These are phyloP conservation scores for Zizania latifolia DNA, from an alignment of 176 grass and related monocot genomes.

Conservation along the genomic window DNA sequence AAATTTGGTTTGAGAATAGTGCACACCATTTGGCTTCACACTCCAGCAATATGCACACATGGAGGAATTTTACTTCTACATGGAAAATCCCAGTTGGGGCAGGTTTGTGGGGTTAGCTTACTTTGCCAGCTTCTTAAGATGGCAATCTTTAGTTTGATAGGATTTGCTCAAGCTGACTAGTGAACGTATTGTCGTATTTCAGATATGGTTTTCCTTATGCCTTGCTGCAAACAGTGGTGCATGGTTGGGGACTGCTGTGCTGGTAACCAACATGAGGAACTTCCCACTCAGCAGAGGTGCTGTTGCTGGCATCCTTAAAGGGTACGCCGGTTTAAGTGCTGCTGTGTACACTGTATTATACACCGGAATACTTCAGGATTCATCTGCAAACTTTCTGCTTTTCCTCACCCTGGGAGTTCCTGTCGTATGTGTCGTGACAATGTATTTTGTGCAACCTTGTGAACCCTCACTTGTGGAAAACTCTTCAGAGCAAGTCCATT, in stretches of 20 bases:
- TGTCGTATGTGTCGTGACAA: slow-evolving; percentile 48
- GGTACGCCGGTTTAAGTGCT: slow-evolving; percentile 68
- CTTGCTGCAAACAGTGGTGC: slow-evolving; percentile 81
- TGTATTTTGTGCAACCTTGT: slow-evolving; percentile 93
- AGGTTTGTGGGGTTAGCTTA: background rate
- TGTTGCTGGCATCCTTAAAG: slow-evolving; percentile 89
- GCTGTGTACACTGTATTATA: slow-evolving; percentile 87
- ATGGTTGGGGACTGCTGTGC: slow-evolving; percentile 68
- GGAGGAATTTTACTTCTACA: background rate
- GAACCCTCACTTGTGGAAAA: slow-evolving; percentile 62
- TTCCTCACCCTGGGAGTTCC: slow-evolving; percentile 69
- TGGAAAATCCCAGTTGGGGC: background rate
- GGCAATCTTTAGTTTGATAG: background rate
- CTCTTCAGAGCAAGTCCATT: slow-evolving; percentile 56
- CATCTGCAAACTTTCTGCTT: slow-evolving; percentile 55
- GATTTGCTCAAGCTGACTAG: slow-evolving; percentile 1
- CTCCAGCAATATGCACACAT: background rate
- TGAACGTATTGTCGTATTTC: background rate
- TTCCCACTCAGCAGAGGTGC: slow-evolving; percentile 86
- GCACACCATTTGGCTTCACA: background rate
- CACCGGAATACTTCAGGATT: slow-evolving; percentile 57
- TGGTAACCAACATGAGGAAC: slow-evolving; percentile 96
- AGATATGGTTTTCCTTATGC: slow-evolving; percentile 86
- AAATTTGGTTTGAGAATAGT: background rate
- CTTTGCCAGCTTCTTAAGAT: background rate